A percentile compares a stretch with the other conserved stretches of the same genome.
Conservation (phyloP, 164 flowering plant genomes). For the Vitis rotundifolia region DNA sequence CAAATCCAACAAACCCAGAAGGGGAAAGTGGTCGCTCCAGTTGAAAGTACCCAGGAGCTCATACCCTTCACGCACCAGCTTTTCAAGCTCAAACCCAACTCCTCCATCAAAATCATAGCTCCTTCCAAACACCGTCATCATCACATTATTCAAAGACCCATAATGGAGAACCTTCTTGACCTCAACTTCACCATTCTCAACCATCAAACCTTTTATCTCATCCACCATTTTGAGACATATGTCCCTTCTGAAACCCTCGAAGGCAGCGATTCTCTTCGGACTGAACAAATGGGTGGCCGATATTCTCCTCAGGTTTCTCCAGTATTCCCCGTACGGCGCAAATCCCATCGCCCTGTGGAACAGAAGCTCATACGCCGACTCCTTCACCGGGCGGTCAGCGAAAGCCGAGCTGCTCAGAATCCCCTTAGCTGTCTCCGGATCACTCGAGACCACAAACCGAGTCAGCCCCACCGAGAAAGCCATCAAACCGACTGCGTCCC, state of each 20-base stretch:
- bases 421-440: conserved; percentile 41
- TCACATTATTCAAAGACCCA: conserved; percentile 46
- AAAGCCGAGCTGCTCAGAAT: conserved; percentile 36
- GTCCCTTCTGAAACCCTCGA: conserved; percentile 15
- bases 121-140: conserved; percentile 50
- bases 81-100: conserved; percentile 30
- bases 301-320: conserved; percentile 48
- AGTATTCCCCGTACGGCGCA: conserved; percentile 48
- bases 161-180: conserved; percentile 34
- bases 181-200: conserved; percentile 13
- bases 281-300: conserved; percentile 40
- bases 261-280: conserved; percentile 31
- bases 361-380: conserved; percentile 42
- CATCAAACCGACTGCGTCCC: conserved; percentile 28
- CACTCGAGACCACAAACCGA: conserved; percentile 34
- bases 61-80: conserved; percentile 53
- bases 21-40: conserved; percentile 49
- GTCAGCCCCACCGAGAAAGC: conserved; percentile 48
- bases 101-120: conserved; percentile 25
- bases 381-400: conserved; percentile 47
- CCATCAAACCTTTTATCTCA: conserved; percentile 2
- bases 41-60: conserved; percentile 47
- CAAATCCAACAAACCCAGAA: conserved; percentile 37
- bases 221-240: conserved; percentile 20
- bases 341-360: conserved; percentile 58